These are phyloP conservation scores for Xylaria sp. DNA, from an alignment of 2,329 filamentous ascomycete species.

Conservation along the genomic window DNA sequence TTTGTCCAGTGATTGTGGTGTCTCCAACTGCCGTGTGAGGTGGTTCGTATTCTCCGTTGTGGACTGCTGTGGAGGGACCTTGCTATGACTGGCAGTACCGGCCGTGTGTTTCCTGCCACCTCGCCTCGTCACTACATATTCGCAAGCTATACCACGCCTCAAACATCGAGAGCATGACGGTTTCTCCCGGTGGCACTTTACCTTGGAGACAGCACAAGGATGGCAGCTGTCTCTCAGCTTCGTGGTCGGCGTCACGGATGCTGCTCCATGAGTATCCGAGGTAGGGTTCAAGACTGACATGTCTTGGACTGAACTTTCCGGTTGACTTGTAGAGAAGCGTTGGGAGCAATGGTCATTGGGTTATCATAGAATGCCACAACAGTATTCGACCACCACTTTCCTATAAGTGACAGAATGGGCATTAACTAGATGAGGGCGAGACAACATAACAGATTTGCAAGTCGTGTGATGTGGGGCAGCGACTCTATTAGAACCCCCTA, in stretches of 20 bases:
- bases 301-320: not conserved
- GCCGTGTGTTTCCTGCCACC: not conserved
- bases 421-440: too few relatives aligned
- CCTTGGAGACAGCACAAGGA: not conserved
- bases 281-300: not conserved
- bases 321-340: not conserved
- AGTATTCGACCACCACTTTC: not conserved
- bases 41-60: not conserved
- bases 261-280: not conserved
- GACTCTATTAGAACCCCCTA: too few relatives aligned
- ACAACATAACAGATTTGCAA: too few relatives aligned
- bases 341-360: not conserved
- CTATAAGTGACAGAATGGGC: too few relatives aligned
- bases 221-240: slow-evolving; percentile 1
- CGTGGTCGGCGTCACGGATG: not conserved
- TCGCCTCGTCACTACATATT: not conserved
- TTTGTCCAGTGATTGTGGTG: not conserved
- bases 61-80: not conserved
- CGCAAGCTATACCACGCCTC: not conserved
- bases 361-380: not conserved
- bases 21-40: not conserved
- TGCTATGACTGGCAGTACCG: not conserved
- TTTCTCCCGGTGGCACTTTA: slow-evolving; percentile 5
- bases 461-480: too few relatives aligned
- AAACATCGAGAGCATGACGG: slow-evolving; percentile 2